Evolutionary conservation across 148 eudicot genomes (phyloP).

Genomic region (Mesembryanthemum crystallinum): DNA sequence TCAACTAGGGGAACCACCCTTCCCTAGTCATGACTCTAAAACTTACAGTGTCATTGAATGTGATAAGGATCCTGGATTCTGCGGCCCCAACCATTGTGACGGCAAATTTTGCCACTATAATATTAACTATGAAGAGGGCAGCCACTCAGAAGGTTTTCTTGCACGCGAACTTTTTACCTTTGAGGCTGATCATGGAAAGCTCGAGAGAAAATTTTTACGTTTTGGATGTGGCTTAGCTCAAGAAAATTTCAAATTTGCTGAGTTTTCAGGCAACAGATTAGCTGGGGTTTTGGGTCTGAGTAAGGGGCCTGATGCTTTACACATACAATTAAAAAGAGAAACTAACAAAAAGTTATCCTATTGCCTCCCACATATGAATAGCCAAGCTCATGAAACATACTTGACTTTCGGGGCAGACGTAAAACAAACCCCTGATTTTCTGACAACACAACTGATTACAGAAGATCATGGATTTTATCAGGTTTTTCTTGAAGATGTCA

Average conservation of each 20-base stretch:
- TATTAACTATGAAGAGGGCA: background rate
- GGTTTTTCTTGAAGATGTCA: background rate
- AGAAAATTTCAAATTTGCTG: background rate
- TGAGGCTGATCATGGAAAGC: background rate
- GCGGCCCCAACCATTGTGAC: background rate
- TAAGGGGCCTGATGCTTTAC: background rate
- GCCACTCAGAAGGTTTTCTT: background rate
- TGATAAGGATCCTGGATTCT: background rate
- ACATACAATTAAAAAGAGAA: background rate
- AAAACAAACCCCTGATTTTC: background rate
- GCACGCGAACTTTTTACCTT: background rate
- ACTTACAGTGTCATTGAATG: background rate
- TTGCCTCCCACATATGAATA: background rate
- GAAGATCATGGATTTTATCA: background rate
- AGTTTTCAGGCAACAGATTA: background rate
- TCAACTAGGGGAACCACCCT: background rate
- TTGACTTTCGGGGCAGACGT: background rate
- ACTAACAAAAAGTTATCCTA: background rate
- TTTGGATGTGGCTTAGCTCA: conserved; percentile 2
- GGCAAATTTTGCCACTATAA: background rate
- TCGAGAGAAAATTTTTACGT: background rate
- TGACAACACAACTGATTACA: background rate
- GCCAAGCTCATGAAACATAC: background rate
- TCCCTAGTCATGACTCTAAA: background rate
- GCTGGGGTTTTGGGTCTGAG: conserved; percentile 1